Evolutionary conservation across 495 filamentous ascomycete species (phyloP).

Genomic region (Neurospora sp.): DNA sequence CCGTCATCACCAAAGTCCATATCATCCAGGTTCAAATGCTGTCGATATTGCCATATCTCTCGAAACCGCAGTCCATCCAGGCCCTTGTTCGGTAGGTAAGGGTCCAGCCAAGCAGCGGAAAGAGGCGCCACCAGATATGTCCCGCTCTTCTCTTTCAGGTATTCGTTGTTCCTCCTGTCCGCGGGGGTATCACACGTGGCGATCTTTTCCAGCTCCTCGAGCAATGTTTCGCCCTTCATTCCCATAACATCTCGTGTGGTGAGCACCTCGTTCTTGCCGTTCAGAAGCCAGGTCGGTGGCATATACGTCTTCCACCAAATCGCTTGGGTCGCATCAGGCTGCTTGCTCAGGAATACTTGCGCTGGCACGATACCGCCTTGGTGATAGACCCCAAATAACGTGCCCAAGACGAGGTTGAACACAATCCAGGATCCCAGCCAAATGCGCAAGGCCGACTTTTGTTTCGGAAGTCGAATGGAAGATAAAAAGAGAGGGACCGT

Average conservation of each 20-base stretch:
- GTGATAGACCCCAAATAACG: slow-evolving; percentile 87
- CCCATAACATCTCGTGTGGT: slow-evolving; percentile 80
- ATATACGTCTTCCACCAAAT: slow-evolving; percentile 98
- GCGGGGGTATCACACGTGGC: slow-evolving; percentile 48
- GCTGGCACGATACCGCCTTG: slow-evolving; percentile 85
- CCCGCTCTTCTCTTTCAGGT: slow-evolving; percentile 39
- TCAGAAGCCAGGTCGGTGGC: slow-evolving; percentile 85
- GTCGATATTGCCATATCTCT: slow-evolving; percentile 59
- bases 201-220: slow-evolving; percentile 46
- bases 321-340: slow-evolving; percentile 53
- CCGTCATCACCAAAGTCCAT: slow-evolving; percentile 83
- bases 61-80: slow-evolving; percentile 43
- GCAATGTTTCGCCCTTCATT: slow-evolving; percentile 49
- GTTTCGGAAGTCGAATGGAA: slow-evolving; percentile 61
- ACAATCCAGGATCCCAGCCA: slow-evolving; percentile 66
- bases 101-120: slow-evolving; percentile 65
- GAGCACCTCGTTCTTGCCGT: slow-evolving; percentile 57
- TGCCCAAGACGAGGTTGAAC: slow-evolving; percentile 71
- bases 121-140: slow-evolving; percentile 59
- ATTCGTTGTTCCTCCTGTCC: slow-evolving; percentile 37
- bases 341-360: slow-evolving; percentile 54
- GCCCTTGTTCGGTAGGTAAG: slow-evolving; percentile 40
- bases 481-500: slow-evolving; percentile 80
- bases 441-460: slow-evolving; percentile 33
- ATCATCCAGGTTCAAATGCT: slow-evolving; percentile 87